These are phyloP conservation scores for Miscanthus sacchariflorus DNA, from an alignment of 202 grass and related monocot genomes.

Conservation along the genomic window DNA sequence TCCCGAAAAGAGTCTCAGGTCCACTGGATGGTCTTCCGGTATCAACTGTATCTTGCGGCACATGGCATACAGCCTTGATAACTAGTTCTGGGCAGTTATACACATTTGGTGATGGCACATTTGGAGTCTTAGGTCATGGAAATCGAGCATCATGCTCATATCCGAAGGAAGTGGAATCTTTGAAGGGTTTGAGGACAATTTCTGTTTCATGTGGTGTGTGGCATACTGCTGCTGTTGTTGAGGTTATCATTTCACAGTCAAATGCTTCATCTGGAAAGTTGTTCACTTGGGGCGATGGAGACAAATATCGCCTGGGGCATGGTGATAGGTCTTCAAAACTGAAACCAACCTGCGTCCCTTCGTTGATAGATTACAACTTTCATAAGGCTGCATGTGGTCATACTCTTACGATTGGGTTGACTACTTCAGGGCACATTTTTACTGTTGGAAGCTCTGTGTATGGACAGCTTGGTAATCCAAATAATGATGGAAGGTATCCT, in stretches of 20 bases:
- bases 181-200: conserved; percentile 86
- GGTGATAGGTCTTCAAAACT: conserved; percentile 82
- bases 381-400: conserved; percentile 88
- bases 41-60: conserved; percentile 86
- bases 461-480: conserved; percentile 94
- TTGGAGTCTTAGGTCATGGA: conserved; percentile 91
- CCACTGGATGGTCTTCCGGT: conserved; percentile 91
- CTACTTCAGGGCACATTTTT: conserved; percentile 95
- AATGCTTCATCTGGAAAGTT: conserved; percentile 94
- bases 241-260: conserved; percentile 89
- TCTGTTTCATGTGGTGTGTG: conserved; percentile 97
- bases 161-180: conserved; percentile 92
- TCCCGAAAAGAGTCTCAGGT: conserved; percentile 93
- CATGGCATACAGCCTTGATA: conserved; percentile 96
- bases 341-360: conserved; percentile 92
- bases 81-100: conserved; percentile 79
- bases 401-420: conserved; percentile 93
- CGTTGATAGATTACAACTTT: conserved; percentile 97
- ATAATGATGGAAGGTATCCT: conserved; percentile 88
- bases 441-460: conserved; percentile 88
- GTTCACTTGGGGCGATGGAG: conserved; percentile 99
- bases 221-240: conserved; percentile 95
- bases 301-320: conserved; percentile 96
- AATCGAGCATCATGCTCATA: conserved; percentile 71
- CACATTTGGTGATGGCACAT: conserved; percentile 98